Evolutionary conservation across 2,329 filamentous ascomycete species (phyloP), one percentile per base, ranked within the genome.

Genomic region (Exophiala bonariae): DNA sequence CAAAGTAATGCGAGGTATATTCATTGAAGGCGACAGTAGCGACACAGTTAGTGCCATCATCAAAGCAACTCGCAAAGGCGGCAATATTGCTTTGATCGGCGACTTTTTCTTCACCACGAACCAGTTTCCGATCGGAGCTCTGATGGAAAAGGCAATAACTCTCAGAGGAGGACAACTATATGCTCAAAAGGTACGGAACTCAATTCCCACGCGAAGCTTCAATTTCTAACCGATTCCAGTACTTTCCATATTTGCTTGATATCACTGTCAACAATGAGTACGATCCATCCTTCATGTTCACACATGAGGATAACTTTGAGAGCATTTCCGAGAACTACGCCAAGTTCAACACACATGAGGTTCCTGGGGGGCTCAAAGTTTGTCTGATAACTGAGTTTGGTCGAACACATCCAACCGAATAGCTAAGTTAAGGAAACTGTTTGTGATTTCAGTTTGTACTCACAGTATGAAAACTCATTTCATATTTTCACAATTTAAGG

Each of bases 61-160:
- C 47, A 63, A 62, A 43, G 56, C 63, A 3, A 61, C 57, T 4
- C 53, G 62, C 1, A 66, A 66, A 45, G 54, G 60, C 2, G 62
- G 64, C 1, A 59, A 59, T 41, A 39, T 66, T 13, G 58, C 61
- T 0, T 45, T 66, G 26, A 57, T 65, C 41, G 61, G 59, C 2
- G 61, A 66, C 43, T 65, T 63, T 39, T 83, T 61, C 93, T 93
- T 70, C 93, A 87, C 89, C 22, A 87, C 83, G 19, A 89, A 89
- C 67, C 84, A 89, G 65, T 88, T 91, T 74, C 88, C 88, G 66
- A 82, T 91, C 57, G 87, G 89, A 10, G 83, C 86, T 0, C 63
- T 95, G 10, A 93, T 95, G 88, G 82, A 93, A 69, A 46, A 46
- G 26, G 30, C 43, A 16, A 46, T 46, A 17, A 46, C 43, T 16